phyloP scores from a whole-genome alignment of 2,329 filamentous ascomycete genomes.

The Hymenoscyphus occultus region DNA sequence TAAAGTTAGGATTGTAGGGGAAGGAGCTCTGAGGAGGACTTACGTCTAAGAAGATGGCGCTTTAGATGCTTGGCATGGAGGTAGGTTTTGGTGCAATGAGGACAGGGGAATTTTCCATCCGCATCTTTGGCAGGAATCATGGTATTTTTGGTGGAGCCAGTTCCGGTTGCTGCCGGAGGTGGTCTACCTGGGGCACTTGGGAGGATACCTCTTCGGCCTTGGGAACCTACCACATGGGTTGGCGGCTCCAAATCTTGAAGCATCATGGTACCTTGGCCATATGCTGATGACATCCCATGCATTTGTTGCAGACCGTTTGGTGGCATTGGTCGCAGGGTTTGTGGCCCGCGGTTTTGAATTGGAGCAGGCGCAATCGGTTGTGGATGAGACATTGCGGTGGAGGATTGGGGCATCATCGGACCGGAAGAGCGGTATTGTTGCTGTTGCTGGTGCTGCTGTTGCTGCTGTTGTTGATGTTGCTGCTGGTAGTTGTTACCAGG shows the following conservation, averaged over 20 bases:
- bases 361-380: constrained; percentile 76
- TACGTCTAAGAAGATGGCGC: constrained; percentile 91
- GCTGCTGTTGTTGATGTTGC: constrained; percentile 40
- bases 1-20: constrained; percentile 24
- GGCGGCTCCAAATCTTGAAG: constrained; percentile 61
- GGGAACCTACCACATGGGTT: constrained; percentile 91
- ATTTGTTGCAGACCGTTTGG: constrained; percentile 55
- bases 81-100: constrained; percentile 97
- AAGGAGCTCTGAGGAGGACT: constrained; percentile 46
- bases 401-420: constrained; percentile 64
- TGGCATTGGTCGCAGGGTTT: constrained; percentile 65
- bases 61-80: constrained; percentile 96
- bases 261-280: constrained; percentile 59
- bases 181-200: constrained; percentile 87
- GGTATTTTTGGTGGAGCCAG: constrained; percentile 69
- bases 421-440: constrained; percentile 51
- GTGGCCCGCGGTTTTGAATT: constrained; percentile 51
- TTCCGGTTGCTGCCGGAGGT: constrained; percentile 69
- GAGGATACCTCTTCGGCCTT: constrained; percentile 86
- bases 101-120: constrained; percentile 96
- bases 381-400: constrained; percentile 65
- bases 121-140: constrained; percentile 92
- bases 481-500: constrained; percentile 32
- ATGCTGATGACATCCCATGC: constrained; percentile 58
- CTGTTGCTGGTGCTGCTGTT: constrained; percentile 8